phyloP scores from a whole-genome alignment of 2,329 filamentous ascomycete genomes.

The Trichophyton mentagrophytes region DNA sequence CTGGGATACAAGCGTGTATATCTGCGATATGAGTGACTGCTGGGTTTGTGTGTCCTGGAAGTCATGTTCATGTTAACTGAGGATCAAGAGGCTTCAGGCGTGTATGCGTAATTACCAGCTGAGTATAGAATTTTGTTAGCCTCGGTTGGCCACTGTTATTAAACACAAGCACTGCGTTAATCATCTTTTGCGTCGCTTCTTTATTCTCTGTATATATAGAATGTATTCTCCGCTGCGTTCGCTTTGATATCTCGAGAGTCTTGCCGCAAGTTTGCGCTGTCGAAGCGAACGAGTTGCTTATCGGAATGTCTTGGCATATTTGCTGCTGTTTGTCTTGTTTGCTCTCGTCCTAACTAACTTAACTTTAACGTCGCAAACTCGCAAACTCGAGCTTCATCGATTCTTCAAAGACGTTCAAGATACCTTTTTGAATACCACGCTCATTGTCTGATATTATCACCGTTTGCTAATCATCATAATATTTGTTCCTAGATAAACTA shows the following conservation, averaged over 20 bases:
- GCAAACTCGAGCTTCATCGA: background rate
- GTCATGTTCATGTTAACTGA: background rate
- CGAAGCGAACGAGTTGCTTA: background rate
- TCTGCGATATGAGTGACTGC: constrained; percentile 91
- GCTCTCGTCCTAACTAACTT: background rate
- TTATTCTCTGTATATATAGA: background rate
- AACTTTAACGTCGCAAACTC: background rate
- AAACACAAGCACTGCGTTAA: constrained; percentile 97
- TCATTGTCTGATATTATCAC: background rate
- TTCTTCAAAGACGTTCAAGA: background rate
- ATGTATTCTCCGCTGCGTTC: background rate
- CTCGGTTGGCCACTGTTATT: constrained; percentile 96
- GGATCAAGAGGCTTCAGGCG: background rate
- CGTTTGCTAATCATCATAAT: background rate
- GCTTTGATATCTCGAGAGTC: background rate
- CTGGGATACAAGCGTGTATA: constrained; percentile 89
- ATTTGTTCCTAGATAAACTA: background rate
- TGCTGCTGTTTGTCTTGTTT: background rate
- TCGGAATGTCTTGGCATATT: background rate
- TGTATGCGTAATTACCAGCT: constrained; percentile 52
- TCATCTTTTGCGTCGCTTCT: constrained; percentile 48
- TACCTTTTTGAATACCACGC: background rate
- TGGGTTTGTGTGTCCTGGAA: constrained; percentile 87
- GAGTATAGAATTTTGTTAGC: constrained; percentile 96
- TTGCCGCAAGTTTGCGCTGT: background rate